phyloP scores from a whole-genome alignment of 2,329 filamentous ascomycete genomes.

The Aspergillus puulaauensis region DNA sequence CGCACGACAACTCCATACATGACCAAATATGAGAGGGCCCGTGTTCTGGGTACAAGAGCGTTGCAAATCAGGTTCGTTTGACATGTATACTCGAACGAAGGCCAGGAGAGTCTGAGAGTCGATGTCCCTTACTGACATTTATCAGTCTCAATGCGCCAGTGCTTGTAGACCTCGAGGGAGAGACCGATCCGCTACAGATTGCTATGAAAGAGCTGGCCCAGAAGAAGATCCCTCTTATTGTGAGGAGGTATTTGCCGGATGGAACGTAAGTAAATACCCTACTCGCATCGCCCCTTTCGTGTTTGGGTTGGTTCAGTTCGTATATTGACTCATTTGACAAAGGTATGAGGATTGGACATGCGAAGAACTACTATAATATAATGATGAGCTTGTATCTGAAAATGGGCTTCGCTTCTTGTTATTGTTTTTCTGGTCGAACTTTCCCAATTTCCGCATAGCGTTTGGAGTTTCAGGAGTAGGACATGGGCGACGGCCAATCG shows the following conservation, averaged over 20 bases:
- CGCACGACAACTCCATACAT: slow-evolving; percentile 95
- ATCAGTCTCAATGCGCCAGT: slow-evolving; percentile 94
- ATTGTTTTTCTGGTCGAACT: neutral
- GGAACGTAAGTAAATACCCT: slow-evolving; percentile 68
- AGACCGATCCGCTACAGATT: slow-evolving; percentile 96
- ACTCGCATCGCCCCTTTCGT: neutral
- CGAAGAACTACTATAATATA: slow-evolving; percentile 73
- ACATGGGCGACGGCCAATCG: slow-evolving; percentile 14
- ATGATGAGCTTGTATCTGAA: slow-evolving; percentile 17
- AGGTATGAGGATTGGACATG: slow-evolving; percentile 99
- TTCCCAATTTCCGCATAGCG: slow-evolving; percentile 35
- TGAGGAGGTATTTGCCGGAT: slow-evolving; percentile 92
- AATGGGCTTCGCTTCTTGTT: slow-evolving; percentile 19
- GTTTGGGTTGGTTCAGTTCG: slow-evolving; percentile 6
- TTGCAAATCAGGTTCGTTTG: slow-evolving; percentile 83
- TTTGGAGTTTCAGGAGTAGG: slow-evolving; percentile 41
- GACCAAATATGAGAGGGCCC: slow-evolving; percentile 97
- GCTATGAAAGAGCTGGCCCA: slow-evolving; percentile 95
- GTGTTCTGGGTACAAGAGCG: slow-evolving; percentile 88
- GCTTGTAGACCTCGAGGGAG: slow-evolving; percentile 92
- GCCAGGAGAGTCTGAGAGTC: too few relatives aligned
- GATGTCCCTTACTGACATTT: slow-evolving; percentile 3
- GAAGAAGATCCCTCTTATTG: slow-evolving; percentile 97
- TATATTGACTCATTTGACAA: slow-evolving; percentile 11
- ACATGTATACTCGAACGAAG: neutral